Percentiles rank a stretch among this genome's conserved stretches.
phyloP scores from a whole-genome alignment of 768 basidiomycete genomes.

The Tylopilus sp. region DNA sequence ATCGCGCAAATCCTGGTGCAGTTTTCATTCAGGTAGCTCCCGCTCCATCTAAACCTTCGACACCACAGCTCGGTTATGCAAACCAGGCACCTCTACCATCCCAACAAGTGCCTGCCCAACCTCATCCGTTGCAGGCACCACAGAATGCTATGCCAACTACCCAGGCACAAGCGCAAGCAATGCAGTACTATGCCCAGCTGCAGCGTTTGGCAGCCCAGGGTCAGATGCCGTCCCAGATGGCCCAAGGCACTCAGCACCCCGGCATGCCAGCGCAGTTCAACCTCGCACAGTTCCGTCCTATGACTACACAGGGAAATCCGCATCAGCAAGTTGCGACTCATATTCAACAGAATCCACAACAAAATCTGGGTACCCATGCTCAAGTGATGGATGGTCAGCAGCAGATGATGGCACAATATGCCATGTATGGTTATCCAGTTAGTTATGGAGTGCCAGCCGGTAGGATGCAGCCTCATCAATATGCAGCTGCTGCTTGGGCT shows the following conservation, averaged over 20 bases:
- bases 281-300: conserved; percentile 33
- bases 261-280: conserved; percentile 31
- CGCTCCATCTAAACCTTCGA: conserved; percentile 28
- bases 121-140: conserved; percentile 23
- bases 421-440: conserved; percentile 26
- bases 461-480: conserved; percentile 17
- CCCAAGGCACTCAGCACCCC: conserved; percentile 26
- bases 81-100: conserved; percentile 17
- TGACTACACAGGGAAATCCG: conserved; percentile 26
- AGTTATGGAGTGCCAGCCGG: conserved; percentile 18
- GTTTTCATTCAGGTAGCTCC: conserved; percentile 25
- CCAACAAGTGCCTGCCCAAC: conserved; percentile 20
- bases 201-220: conserved; percentile 21
- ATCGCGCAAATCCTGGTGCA: conserved; percentile 19
- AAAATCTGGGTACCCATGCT: conserved; percentile 23
- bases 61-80: conserved; percentile 27
- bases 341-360: conserved; percentile 28
- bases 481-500: conserved; percentile 10
- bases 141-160: conserved; percentile 19
- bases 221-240: conserved; percentile 24
- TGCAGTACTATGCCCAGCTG: conserved; percentile 17
- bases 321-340: conserved; percentile 24
- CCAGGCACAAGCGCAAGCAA: conserved; percentile 18
- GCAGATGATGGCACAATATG: conserved; percentile 29
- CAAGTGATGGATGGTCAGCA: conserved; percentile 27